Base-by-base conservation (phyloP, 2,329 filamentous ascomycete genomes). In the Neoarthrinium moseri region DNA sequence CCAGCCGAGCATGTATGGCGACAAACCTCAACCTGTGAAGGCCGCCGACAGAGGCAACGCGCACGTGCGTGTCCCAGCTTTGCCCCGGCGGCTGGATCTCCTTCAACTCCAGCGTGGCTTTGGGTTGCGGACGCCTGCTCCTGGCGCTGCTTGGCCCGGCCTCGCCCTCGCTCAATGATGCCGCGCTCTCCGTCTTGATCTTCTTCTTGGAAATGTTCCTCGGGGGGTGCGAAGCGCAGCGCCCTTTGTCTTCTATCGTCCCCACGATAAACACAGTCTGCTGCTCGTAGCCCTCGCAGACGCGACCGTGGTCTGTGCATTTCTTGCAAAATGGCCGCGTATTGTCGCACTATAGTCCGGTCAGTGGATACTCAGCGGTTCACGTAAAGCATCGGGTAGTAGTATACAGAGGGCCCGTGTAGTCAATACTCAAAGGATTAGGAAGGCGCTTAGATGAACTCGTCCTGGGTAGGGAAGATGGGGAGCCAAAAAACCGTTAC, bases 181-280 rank as follows among this genome's bases (percentile, higher is more conserved):
- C 15, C n/a, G 13, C 51, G 49, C 44, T 63, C 56, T 54, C 46
- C 49, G 60, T 69, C 48, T 61, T 71, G 3, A 67, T 62, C 6
- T 20, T 32, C 3, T 12, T 15, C 27, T 11, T 8, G 5, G 27
- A 29, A 43, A 73, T 66, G 48, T 72, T 74, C 6, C 73, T 66
- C 5, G 71, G 72, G 3, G 78, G 78, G 47, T 81, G 78, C 2
- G 77, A 80, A 34, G 77, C 77, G 43, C 79, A 80, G 24, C 78
- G 72, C 10, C 78, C 78, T 47, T 71, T 74, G 48, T 72, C 73
- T 47, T 78, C 67, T 29, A 67, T 68, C 3, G 78, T 82, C n/a
- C 77, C 78, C 30, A 80, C 75, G 59, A 86, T 83, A 63, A 86
- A 86, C 46, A 84, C 75, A 13, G 75, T 76, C 57, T 84, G 75